phyloP scores from a whole-genome alignment of 805 yeast species.

The Ogataea henricii region DNA sequence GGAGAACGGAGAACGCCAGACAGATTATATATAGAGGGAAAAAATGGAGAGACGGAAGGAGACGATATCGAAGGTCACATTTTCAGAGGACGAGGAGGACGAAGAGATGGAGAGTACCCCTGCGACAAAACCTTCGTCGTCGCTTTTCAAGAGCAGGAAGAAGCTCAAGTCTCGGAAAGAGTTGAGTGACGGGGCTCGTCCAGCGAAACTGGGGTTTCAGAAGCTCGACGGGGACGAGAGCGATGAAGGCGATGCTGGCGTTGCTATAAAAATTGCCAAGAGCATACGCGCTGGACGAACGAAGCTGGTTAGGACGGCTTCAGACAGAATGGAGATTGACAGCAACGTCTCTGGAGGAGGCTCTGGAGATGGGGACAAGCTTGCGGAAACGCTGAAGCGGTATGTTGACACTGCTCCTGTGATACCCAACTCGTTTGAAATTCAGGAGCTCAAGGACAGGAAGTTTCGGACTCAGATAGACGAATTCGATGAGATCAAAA shows the following conservation, averaged over 20 bases:
- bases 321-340: background rate
- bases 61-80: background rate
- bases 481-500: constrained; percentile 17
- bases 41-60: background rate
- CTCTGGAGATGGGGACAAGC: background rate
- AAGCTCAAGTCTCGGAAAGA: background rate
- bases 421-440: constrained; percentile 20
- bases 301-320: background rate
- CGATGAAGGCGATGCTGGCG: background rate
- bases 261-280: background rate
- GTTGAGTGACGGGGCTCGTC: background rate
- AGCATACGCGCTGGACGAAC: background rate
- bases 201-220: background rate
- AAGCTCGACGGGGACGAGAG: background rate
- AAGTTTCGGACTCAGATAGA: constrained; percentile 15
- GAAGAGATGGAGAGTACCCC: background rate
- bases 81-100: constrained; percentile 8
- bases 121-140: background rate
- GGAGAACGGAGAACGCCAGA: background rate
- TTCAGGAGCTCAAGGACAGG: constrained; percentile 28
- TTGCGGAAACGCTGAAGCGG: background rate
- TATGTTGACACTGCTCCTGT: constrained; percentile 10
- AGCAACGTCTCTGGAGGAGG: background rate
- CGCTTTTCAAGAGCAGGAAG: constrained; percentile 9
- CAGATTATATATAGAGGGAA: too few species aligned